Evolutionary conservation across 768 basidiomycete genomes (phyloP), one percentile per base, ranked within the genome.

Genomic region (Trametes villosa): DNA sequence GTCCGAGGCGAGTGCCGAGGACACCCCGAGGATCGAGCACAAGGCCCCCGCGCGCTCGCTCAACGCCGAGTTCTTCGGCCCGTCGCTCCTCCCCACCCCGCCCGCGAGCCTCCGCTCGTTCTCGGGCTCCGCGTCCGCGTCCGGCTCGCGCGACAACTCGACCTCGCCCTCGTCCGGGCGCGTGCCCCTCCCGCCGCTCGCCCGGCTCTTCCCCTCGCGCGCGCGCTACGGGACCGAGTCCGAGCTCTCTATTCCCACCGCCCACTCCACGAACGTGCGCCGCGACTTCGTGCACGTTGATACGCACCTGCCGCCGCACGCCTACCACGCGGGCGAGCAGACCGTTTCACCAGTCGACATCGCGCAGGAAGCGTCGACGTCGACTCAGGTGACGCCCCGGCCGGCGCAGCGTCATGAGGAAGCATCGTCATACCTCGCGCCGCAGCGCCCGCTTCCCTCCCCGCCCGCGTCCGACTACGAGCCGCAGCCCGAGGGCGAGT

Each of bases 161-260:
- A 65, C 57, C 44, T 67, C 67, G 9, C 68, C 63, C 3, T 57
- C 68, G 18, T 47, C 57, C n/a, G 27, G 57, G n/a, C 47, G 69
- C 65, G 26, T 74, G 67, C 54, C 68, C 63, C 47, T 74, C 68
- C 47, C 75, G 65, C 53, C 76, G 8, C 48, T 68, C 66, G 62
- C 67, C 34, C 59, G 71, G 1, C 51, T 79, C 53, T 79, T 81
- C 58, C 78, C 79, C 34, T 80, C 68, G 17, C 72, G 79, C 34
- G 73, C 62, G 33, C 70, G 78, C 17, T 76, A 80, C 63, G 74
- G 61, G 29, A 65, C 67, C 17, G 62, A 62, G 30, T 63, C 65
- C 30, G 68, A 70, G 8, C 29, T 22, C 57, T 34, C 50, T n/a
- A 64, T 53, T 30, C 63, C 49, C 50, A 59, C 34, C 44, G 53